Base-by-base conservation (phyloP, 2,329 filamentous ascomycete species). In the Neonectria ditissima region DNA sequence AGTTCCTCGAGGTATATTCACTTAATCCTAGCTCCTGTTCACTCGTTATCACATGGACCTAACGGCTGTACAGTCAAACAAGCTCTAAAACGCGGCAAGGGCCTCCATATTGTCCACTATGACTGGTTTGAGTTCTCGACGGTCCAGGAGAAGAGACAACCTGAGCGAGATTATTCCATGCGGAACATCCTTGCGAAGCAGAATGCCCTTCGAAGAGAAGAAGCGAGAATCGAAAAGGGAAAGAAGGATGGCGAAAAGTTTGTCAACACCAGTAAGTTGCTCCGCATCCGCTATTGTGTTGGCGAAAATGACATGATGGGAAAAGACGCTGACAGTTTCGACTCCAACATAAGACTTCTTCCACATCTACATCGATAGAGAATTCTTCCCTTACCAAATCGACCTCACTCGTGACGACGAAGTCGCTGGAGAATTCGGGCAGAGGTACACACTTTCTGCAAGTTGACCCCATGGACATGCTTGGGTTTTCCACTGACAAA, bases 331-430 rank as follows among this genome's bases (percentile, higher is more conserved):
- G 9, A 20, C 8, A 20, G 5, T 18, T 41, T 9, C 11, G 37
- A 5, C 10, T 50, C 10, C 50, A 43, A 68, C 37, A 2, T 22
- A 61, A 90, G 89, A 82, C 34, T 80, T 87, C n/a, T 87, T 89
- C 72, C 88, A 88, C 63, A 76, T 92, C 64, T 93, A 91, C 76
- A 79, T 77, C 18, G 92, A 96, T 74, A 59, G 71, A 3, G 84
- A 84, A 0, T 85, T 84, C 51, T 92, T 93, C 74, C 76, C 80
- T 4, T 93, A 93, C 77, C 83, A 89, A 57, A 79, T 92, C 61
- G 82, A 83, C 0, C 78, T 96, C 14, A 83, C 83, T 3, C 86
- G 91, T 73, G 73, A 86, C 78, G 76, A 82, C 73, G 41, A 76
- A 65, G 74, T 76, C 14, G 68, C 70, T 5, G 79, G 80, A 11